Evolutionary conservation across 345 rosid species (phyloP).

Genomic region (Hibiscus syriacus): DNA sequence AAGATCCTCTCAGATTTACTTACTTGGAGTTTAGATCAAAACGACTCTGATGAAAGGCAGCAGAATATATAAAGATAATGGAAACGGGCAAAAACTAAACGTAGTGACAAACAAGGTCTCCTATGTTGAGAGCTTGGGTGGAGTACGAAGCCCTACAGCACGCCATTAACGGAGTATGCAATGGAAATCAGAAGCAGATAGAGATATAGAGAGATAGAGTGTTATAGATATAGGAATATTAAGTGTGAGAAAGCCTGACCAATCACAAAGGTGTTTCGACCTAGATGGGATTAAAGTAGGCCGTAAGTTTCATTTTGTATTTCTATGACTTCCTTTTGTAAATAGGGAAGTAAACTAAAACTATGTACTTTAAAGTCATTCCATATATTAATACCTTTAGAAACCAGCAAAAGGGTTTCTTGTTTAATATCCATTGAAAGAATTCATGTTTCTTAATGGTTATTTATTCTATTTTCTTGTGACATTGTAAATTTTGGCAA

Average conservation of each 20-base stretch:
- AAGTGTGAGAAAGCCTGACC: too few relatives aligned
- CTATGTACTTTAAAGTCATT: background rate
- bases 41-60: conserved; percentile 19
- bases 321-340: background rate
- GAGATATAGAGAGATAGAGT: too few relatives aligned
- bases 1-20: conserved; percentile 60
- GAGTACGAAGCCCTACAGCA: too few relatives aligned
- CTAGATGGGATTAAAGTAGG: background rate
- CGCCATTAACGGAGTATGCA: too few relatives aligned
- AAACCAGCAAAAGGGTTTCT: conserved; percentile 12
- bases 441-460: background rate
- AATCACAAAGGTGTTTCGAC: too few relatives aligned
- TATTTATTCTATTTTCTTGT: background rate
- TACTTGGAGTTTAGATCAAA: conserved; percentile 49
- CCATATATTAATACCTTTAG: conserved; percentile 8
- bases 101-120: conserved; percentile 33
- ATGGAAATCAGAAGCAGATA: too few relatives aligned
- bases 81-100: conserved; percentile 22
- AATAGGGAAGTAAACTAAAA: background rate
- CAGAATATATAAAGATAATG: conserved; percentile 26
- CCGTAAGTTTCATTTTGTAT: background rate
- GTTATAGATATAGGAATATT: too few relatives aligned
- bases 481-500: background rate
- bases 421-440: conserved; percentile 15
- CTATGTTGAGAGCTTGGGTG: too few relatives aligned